phyloP scores from a whole-genome alignment of 2,329 filamentous ascomycete species.

The Aspergillus melleus region DNA sequence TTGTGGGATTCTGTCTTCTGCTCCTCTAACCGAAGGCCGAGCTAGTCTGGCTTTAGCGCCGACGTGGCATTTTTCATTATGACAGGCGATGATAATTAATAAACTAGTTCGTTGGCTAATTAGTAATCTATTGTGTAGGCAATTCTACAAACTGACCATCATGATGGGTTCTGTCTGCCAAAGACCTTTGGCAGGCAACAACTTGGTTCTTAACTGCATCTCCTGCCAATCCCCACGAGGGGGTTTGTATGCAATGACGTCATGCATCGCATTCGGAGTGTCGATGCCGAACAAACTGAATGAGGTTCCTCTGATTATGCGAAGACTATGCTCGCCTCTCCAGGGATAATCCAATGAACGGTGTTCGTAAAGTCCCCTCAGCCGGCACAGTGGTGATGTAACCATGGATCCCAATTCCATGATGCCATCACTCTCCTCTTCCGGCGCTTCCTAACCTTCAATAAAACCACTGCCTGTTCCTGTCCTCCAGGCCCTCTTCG shows the following conservation, averaged over 20 bases:
- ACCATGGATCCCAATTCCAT: conserved; percentile 1
- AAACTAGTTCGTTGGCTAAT: no score
- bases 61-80: neutral
- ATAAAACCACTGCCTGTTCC: neutral
- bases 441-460: neutral
- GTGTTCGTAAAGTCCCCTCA: neutral
- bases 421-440: conserved; percentile 12
- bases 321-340: neutral
- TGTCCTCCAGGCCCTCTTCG: neutral
- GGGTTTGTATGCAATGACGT: neutral
- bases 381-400: neutral
- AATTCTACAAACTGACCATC: no score
- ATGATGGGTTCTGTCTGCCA: neutral
- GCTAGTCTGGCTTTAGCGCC: neutral
- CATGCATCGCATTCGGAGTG: neutral
- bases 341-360: neutral
- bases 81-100: neutral
- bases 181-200: no score
- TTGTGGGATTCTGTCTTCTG: no score
- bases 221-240: no score
- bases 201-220: no score
- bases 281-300: neutral
- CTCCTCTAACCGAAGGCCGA: neutral
- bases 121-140: no score
- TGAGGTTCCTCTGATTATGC: neutral